Percentiles rank a stretch among this genome's conserved stretches.
Conservation (phyloP, 106 monocot genomes). For the Platanthera guangdongensis region DNA sequence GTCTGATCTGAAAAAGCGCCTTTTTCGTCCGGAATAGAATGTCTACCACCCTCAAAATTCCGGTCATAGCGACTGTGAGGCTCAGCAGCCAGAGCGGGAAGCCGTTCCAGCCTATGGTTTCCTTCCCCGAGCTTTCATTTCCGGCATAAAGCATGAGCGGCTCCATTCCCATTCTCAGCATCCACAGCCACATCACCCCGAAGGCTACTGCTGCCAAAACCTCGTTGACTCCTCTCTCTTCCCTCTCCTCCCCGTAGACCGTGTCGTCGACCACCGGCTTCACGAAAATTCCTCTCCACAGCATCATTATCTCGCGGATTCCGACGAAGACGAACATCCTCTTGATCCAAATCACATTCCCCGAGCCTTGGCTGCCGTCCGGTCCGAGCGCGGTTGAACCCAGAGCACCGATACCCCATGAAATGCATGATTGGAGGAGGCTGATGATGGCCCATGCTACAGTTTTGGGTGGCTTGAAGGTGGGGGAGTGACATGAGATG, state of each 20-base stretch:
- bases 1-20: not conserved
- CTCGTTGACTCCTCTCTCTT: conserved; percentile 3
- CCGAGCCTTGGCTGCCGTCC: not conserved
- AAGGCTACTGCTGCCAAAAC: conserved; percentile 7
- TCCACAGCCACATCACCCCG: conserved; percentile 9
- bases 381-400: not conserved
- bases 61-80: conserved; percentile 2
- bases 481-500: not conserved
- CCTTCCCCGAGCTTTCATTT: not conserved
- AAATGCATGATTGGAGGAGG: not conserved
- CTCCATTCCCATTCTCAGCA: conserved; percentile 14
- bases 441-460: not conserved
- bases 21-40: not conserved
- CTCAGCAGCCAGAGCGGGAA: conserved; percentile 9
- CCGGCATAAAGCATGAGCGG: conserved; percentile 1
- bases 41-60: conserved; percentile 11
- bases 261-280: not conserved
- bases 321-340: not conserved
- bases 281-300: not conserved
- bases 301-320: not conserved
- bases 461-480: not conserved
- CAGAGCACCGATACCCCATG: not conserved
- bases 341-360: not conserved
- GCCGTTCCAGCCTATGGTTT: not conserved
- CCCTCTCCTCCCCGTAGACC: conserved; percentile 9